These are phyloP conservation scores for Rhizopogon vinicolor DNA, from an alignment of 768 basidiomycete species.

Conservation along the genomic window DNA sequence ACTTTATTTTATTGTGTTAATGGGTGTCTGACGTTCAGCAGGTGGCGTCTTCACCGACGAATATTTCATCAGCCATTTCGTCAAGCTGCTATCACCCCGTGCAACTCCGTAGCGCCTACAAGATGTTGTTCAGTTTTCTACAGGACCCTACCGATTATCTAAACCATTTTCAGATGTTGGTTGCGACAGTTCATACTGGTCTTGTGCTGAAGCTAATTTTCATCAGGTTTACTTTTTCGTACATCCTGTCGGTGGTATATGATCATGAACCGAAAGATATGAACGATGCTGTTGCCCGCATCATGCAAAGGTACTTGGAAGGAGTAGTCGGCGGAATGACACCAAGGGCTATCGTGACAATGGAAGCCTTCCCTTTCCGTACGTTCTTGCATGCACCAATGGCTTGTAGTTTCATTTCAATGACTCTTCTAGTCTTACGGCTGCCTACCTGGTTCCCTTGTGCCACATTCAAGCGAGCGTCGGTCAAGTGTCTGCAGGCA, in stretches of 20 bases:
- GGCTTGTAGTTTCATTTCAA: neutral
- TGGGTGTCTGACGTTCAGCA: too few relatives aligned
- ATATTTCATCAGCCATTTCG: neutral
- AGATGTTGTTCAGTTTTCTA: neutral
- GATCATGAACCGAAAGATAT: neutral
- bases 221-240: neutral
- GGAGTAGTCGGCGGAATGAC: too few relatives aligned
- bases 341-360: too few relatives aligned
- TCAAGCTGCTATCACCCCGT: neutral
- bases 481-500: constrained; percentile 16
- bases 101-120: neutral
- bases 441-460: constrained; percentile 32
- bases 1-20: too few relatives aligned
- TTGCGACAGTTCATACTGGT: neutral
- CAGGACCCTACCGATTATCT: too few relatives aligned
- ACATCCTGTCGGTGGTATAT: neutral
- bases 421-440: neutral
- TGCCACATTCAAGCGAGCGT: constrained; percentile 25
- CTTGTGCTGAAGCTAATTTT: neutral
- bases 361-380: too few relatives aligned
- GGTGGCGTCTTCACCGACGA: neutral
- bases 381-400: too few relatives aligned
- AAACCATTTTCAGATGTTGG: too few relatives aligned
- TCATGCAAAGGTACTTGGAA: neutral
- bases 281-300: neutral